These are phyloP conservation scores for Neurospora sp. DNA, from an alignment of 495 filamentous ascomycete genomes.

Conservation along the genomic window DNA sequence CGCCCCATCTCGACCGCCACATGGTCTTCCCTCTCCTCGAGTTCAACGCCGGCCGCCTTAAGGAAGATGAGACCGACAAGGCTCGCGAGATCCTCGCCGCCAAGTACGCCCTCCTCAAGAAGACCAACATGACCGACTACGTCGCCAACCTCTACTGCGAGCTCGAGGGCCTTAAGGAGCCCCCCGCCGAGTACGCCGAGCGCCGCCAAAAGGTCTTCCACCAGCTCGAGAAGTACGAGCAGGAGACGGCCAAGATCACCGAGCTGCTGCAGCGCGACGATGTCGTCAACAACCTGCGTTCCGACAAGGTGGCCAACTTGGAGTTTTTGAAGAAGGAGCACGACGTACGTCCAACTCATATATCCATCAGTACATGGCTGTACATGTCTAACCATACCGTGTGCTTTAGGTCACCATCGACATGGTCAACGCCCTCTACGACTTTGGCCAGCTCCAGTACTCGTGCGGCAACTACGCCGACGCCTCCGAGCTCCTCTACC, in stretches of 20 bases:
- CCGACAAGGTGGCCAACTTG: slow-evolving; percentile 96
- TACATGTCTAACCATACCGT: neutral
- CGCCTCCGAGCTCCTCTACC: slow-evolving; percentile 83
- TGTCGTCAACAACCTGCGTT: slow-evolving; percentile 76
- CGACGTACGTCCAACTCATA: slow-evolving; percentile 16
- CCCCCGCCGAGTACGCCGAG: slow-evolving; percentile 74
- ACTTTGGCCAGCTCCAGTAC: slow-evolving; percentile 93
- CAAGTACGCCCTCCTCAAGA: slow-evolving; percentile 86
- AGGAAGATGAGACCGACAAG: slow-evolving; percentile 44
- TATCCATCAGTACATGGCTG: neutral
- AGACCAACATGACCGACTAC: slow-evolving; percentile 97
- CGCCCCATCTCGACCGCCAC: slow-evolving; percentile 90
- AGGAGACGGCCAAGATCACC: slow-evolving; percentile 76
- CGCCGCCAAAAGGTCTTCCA: slow-evolving; percentile 83
- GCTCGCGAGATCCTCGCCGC: slow-evolving; percentile 63
- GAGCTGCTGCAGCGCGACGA: slow-evolving; percentile 76
- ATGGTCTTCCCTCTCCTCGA: slow-evolving; percentile 89
- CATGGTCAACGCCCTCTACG: slow-evolving; percentile 89
- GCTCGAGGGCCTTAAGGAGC: slow-evolving; percentile 65
- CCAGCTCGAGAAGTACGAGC: slow-evolving; percentile 66
- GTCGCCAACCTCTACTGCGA: slow-evolving; percentile 81
- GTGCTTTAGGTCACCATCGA: slow-evolving; percentile 62
- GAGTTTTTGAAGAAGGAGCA: slow-evolving; percentile 91
- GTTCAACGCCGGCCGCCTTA: slow-evolving; percentile 51
- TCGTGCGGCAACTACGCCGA: slow-evolving; percentile 85